Conservation (phyloP, 495 filamentous ascomycete species). For the Immersiella caudata region DNA sequence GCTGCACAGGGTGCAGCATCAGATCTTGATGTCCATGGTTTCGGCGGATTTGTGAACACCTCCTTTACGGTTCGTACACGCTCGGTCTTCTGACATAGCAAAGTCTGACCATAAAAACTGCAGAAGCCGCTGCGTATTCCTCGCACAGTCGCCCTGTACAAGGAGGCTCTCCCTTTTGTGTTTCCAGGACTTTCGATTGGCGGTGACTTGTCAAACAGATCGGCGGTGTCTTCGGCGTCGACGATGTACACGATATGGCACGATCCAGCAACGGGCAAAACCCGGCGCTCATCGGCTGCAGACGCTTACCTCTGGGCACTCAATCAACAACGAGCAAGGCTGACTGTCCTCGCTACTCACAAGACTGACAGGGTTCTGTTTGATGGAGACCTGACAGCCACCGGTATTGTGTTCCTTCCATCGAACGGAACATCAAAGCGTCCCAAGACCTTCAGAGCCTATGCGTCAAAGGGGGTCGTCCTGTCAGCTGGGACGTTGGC, state of each 20-base stretch:
- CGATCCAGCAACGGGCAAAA: slow-evolving; percentile 1
- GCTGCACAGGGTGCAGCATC: neutral
- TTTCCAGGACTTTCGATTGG: slow-evolving; percentile 17
- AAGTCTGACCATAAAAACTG: neutral
- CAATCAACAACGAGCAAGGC: neutral
- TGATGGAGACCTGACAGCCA: neutral
- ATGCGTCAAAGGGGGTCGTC: slow-evolving; percentile 10
- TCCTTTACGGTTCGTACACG: slow-evolving; percentile 9
- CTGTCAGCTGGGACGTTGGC: slow-evolving; percentile 8
- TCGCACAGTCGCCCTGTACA: slow-evolving; percentile 7
- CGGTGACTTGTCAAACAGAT: slow-evolving; percentile 10
- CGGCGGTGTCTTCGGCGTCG: slow-evolving; percentile 7
- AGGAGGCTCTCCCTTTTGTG: slow-evolving; percentile 10
- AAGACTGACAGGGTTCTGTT: slow-evolving; percentile 12
- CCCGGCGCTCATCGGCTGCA: slow-evolving; percentile 14
- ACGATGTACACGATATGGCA: slow-evolving; percentile 18
- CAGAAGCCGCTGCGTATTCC: slow-evolving; percentile 15
- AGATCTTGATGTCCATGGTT: neutral
- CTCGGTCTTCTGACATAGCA: neutral
- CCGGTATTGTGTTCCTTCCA: neutral
- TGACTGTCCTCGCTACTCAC: slow-evolving; percentile 12
- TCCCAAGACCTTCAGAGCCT: neutral
- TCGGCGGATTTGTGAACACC: slow-evolving; percentile 3
- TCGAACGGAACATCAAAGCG: neutral
- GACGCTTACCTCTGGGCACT: slow-evolving; percentile 13